Conservation (phyloP, 352 stramenopile species). For the Blastocystis hominis region DNA sequence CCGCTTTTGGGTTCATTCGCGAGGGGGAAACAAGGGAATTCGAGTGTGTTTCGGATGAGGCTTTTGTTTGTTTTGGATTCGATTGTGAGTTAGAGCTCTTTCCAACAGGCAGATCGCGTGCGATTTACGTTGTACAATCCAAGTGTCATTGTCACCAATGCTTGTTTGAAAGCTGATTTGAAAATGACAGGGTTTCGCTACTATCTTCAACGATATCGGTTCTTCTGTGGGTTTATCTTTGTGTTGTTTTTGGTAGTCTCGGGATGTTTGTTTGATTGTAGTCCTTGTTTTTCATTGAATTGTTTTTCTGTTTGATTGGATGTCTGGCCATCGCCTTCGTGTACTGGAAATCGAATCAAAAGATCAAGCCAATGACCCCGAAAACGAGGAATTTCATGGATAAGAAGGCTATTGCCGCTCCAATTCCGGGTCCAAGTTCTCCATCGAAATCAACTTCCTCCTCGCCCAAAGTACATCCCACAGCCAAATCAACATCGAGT, state of each 20-base stretch:
- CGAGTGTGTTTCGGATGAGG: not conserved
- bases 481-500: too few species aligned
- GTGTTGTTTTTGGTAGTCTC: not conserved
- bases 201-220: not conserved
- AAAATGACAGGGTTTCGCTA: not conserved
- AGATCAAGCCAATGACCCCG: not conserved
- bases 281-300: not conserved
- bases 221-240: not conserved
- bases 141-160: not conserved
- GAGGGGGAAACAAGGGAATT: not conserved
- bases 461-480: too few species aligned
- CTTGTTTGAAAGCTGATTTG: not conserved
- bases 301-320: not conserved
- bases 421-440: too few species aligned
- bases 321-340: not conserved
- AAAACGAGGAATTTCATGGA: not conserved
- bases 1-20: not conserved
- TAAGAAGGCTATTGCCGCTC: too few species aligned
- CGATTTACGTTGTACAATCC: constrained; percentile 23
- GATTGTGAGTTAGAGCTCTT: not conserved
- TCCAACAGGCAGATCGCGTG: not conserved
- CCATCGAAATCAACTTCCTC: too few species aligned
- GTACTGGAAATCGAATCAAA: not conserved
- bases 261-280: not conserved
- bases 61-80: not conserved